These are phyloP conservation scores for Aspergillus carlsbadensis DNA, from an alignment of 495 filamentous ascomycete species.

Conservation along the genomic window DNA sequence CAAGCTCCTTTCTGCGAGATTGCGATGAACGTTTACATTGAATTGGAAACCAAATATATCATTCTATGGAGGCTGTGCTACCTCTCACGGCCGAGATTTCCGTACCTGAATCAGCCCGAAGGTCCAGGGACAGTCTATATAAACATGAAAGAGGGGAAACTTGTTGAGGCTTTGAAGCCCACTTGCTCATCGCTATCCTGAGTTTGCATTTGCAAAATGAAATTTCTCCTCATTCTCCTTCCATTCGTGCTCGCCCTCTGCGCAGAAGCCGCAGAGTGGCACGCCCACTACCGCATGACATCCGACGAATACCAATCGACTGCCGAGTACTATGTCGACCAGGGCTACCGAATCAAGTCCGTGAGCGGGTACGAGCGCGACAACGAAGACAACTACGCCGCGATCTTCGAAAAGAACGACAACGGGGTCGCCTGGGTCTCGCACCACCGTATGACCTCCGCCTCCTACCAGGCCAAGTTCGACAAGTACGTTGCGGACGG, in stretches of 20 bases:
- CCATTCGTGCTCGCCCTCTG: conserved; percentile 11
- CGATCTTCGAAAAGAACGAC: conserved; percentile 16
- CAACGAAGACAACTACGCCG: conserved; percentile 15
- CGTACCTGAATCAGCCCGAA: too few species aligned
- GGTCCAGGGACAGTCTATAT: too few species aligned
- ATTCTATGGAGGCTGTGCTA: background rate
- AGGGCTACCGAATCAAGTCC: conserved; percentile 19
- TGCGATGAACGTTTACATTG: background rate
- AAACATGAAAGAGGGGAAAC: too few species aligned
- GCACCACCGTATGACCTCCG: conserved; percentile 19
- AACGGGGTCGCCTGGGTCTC: conserved; percentile 10
- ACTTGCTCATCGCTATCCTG: too few species aligned
- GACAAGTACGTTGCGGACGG: conserved; percentile 18
- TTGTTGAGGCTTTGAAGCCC: too few species aligned
- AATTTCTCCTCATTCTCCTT: conserved; percentile 1
- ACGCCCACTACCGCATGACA: conserved; percentile 14
- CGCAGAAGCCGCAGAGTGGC: conserved; percentile 12
- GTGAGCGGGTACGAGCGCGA: conserved; percentile 22
- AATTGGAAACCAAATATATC: background rate
- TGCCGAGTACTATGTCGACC: conserved; percentile 13
- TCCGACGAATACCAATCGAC: conserved; percentile 20
- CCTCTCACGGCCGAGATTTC: too few species aligned
- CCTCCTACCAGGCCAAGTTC: conserved; percentile 18
- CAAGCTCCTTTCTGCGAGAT: background rate
- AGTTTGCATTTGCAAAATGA: background rate